phyloP scores from a whole-genome alignment of 768 basidiomycete genomes.

The Mycena crocata region DNA sequence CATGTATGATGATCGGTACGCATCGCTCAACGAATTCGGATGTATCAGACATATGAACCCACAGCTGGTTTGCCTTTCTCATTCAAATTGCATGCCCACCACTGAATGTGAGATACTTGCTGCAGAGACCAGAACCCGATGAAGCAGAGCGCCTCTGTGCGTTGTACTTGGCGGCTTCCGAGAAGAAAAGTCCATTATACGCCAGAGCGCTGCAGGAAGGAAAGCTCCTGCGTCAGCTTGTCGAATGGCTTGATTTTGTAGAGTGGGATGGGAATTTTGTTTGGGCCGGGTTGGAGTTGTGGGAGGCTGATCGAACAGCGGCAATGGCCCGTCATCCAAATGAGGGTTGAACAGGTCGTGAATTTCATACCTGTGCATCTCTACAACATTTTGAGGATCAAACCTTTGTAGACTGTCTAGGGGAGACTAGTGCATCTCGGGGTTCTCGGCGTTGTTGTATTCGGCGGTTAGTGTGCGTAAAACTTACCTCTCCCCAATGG shows the following conservation, averaged over 20 bases:
- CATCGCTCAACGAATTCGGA: not conserved
- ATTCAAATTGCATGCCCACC: not conserved
- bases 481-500: too few relatives aligned
- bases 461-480: too few relatives aligned
- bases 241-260: constrained; percentile 16
- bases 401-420: too few relatives aligned
- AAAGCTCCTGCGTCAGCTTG: constrained; percentile 2
- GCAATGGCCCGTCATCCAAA: too few relatives aligned
- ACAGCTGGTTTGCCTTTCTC: not conserved
- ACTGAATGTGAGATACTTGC: not conserved
- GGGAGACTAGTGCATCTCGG: too few relatives aligned
- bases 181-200: constrained; percentile 1
- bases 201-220: constrained; percentile 11
- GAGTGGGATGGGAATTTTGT: constrained; percentile 18
- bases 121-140: constrained; percentile 3
- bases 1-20: constrained; percentile 8
- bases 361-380: too few relatives aligned
- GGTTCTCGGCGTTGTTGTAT: too few relatives aligned
- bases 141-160: not conserved
- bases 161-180: not conserved
- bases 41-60: constrained; percentile 4
- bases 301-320: constrained; percentile 10
- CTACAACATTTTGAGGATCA: too few relatives aligned
- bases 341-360: too few relatives aligned
- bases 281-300: constrained; percentile 13